Percentiles rank a stretch among this genome's conserved stretches.
phyloP scores from a whole-genome alignment of 1,284 basidiomycete species.

The Apiotrichum sp. region DNA sequence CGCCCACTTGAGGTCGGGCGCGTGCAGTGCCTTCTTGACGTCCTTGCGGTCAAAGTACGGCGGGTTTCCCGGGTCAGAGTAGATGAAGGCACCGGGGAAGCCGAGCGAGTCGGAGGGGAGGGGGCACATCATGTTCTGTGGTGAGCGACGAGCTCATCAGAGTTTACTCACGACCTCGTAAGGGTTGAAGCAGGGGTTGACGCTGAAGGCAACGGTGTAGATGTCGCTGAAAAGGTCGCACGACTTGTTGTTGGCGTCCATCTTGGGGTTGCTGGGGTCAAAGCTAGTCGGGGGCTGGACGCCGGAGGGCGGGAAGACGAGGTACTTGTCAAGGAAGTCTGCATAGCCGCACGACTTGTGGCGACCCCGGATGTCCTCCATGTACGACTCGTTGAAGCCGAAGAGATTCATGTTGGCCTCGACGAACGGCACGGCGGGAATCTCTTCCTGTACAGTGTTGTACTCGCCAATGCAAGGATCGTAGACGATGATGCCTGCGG shows the following conservation, averaged over 20 bases:
- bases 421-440: slow-evolving; percentile 51
- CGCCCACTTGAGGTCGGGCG: slow-evolving; percentile 58
- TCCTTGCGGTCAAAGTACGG: slow-evolving; percentile 63
- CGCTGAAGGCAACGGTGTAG: slow-evolving; percentile 55
- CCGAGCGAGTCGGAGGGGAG: slow-evolving; percentile 69
- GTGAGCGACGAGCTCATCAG: too few relatives aligned
- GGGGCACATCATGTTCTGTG: slow-evolving; percentile 46
- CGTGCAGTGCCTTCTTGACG: slow-evolving; percentile 67
- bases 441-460: slow-evolving; percentile 59
- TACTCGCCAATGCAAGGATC: slow-evolving; percentile 23
- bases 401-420: slow-evolving; percentile 16
- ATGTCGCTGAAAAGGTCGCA: slow-evolving; percentile 65
- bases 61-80: neutral
- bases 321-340: slow-evolving; percentile 55
- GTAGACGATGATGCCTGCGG: slow-evolving; percentile 26
- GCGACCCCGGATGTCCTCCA: slow-evolving; percentile 55
- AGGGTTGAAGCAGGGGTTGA: slow-evolving; percentile 69
- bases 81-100: slow-evolving; percentile 54
- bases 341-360: slow-evolving; percentile 60
- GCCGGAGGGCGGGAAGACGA: slow-evolving; percentile 61
- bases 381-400: slow-evolving; percentile 51
- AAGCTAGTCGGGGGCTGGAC: slow-evolving; percentile 16
- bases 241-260: slow-evolving; percentile 30
- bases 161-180: slow-evolving; percentile 57
- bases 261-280: slow-evolving; percentile 33